These are phyloP conservation scores for Candida nonsorbophila DNA, from an alignment of 805 yeast genomes.

Conservation along the genomic window DNA sequence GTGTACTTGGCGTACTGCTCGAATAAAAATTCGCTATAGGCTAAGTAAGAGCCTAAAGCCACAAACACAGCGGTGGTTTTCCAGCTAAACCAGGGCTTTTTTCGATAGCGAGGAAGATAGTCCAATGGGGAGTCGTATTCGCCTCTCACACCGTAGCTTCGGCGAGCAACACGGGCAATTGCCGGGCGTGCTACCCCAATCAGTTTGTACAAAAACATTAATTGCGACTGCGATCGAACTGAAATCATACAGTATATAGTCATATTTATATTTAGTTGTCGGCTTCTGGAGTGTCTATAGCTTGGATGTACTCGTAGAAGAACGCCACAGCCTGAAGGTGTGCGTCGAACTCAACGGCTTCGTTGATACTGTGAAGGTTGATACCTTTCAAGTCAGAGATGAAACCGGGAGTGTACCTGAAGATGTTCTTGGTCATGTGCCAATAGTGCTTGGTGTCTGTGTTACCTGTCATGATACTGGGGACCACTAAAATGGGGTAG, in stretches of 20 bases:
- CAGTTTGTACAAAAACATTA: no score
- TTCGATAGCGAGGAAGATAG: slow-evolving; percentile 14
- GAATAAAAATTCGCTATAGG: slow-evolving; percentile 22
- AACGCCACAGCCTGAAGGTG: slow-evolving; percentile 32
- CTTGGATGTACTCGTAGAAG: slow-evolving; percentile 33
- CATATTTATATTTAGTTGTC: no score
- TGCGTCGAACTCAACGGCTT: slow-evolving; percentile 21
- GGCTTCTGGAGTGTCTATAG: no score
- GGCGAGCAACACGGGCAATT: no score
- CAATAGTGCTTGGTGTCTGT: slow-evolving; percentile 40
- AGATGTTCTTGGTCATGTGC: slow-evolving; percentile 34
- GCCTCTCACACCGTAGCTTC: slow-evolving; percentile 20
- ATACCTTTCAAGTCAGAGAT: slow-evolving; percentile 12
- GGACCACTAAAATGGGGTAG: slow-evolving; percentile 26
- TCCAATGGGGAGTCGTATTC: slow-evolving; percentile 28
- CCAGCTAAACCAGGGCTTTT: slow-evolving; percentile 25
- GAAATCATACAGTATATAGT: no score
- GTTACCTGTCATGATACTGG: slow-evolving; percentile 31
- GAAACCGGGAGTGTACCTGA: slow-evolving; percentile 25
- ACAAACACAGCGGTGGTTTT: slow-evolving; percentile 16
- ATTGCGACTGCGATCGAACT: no score
- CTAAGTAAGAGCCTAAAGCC: slow-evolving; percentile 16
- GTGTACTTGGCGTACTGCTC: slow-evolving; percentile 20
- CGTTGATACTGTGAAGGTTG: slow-evolving; percentile 32
- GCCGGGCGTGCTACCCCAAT: no score